Conservation (phyloP, 345 rosid species). For the Arabis hirsuta region DNA sequence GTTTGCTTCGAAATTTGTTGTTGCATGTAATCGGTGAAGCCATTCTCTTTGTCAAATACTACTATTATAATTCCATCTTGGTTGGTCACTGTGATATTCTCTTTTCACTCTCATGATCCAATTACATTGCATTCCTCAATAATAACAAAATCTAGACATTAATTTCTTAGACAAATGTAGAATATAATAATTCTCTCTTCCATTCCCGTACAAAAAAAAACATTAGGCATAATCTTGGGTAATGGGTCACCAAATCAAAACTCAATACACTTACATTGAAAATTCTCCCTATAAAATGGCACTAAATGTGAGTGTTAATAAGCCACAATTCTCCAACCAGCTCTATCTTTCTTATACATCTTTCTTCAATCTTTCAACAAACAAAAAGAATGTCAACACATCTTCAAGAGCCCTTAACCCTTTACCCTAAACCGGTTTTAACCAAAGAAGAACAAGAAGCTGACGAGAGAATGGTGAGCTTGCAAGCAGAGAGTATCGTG, state of each 20-base stretch:
- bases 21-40: no score
- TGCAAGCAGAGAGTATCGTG: conserved; percentile 35
- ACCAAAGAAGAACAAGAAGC: conserved; percentile 26
- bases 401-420: conserved; percentile 32
- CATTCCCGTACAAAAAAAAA: not conserved
- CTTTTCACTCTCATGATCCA: no score
- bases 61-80: no score
- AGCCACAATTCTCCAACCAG: conserved; percentile 3
- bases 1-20: no score
- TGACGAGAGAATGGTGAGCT: conserved; percentile 25
- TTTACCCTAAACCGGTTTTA: not conserved
- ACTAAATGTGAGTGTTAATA: not conserved
- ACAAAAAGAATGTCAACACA: not conserved
- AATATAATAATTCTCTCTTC: no score
- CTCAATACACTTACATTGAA: not conserved
- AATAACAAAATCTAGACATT: no score
- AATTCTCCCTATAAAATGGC: conserved; percentile 6
- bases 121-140: no score
- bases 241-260: not conserved
- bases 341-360: not conserved
- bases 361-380: no score
- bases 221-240: not conserved
- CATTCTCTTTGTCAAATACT: no score
- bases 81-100: no score
- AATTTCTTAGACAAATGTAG: no score